These are phyloP conservation scores for Aspergillus hancockii DNA, from an alignment of 495 filamentous ascomycete genomes.

Conservation along the genomic window DNA sequence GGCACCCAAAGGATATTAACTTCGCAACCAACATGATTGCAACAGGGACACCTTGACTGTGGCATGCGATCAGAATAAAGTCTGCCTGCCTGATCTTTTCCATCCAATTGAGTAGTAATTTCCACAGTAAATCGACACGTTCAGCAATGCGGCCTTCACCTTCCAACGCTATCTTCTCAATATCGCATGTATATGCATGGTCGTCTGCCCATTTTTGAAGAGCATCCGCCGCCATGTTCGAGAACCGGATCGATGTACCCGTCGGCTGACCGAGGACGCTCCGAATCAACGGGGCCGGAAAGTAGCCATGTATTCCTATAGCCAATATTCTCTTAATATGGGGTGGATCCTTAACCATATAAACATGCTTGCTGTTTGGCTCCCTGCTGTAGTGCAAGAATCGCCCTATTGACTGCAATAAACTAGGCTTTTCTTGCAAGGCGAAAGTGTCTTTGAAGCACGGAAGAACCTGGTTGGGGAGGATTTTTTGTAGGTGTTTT, in stretches of 20 bases:
- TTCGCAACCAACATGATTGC: conserved; percentile 92
- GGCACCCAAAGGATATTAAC: conserved; percentile 75
- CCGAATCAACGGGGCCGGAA: conserved; percentile 81
- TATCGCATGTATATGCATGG: conserved; percentile 63
- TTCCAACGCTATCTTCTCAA: conserved; percentile 92
- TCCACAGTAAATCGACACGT: conserved; percentile 89
- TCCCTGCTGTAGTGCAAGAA: conserved; percentile 64
- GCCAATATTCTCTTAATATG: conserved; percentile 81
- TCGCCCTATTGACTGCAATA: conserved; percentile 69
- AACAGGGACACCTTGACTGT: conserved; percentile 94
- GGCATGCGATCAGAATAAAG: conserved; percentile 85
- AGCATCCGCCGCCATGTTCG: conserved; percentile 80
- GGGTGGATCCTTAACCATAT: conserved; percentile 65
- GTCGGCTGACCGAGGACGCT: conserved; percentile 91
- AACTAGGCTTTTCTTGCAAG: conserved; percentile 65
- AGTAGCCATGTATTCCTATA: conserved; percentile 93
- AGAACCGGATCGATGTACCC: conserved; percentile 91
- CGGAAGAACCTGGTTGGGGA: conserved; percentile 69
- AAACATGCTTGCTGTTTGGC: conserved; percentile 66
- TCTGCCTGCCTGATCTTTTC: conserved; percentile 85
- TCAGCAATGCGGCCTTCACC: conserved; percentile 96
- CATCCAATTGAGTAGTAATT: conserved; percentile 91
- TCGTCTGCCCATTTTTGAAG: conserved; percentile 78
- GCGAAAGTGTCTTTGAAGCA: conserved; percentile 68
- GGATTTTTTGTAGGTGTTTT: conserved; percentile 44